Percentiles rank a stretch among this genome's conserved stretches.
Conservation (phyloP, 2,329 filamentous ascomycete genomes). For the Cryphonectria nitschkei region DNA sequence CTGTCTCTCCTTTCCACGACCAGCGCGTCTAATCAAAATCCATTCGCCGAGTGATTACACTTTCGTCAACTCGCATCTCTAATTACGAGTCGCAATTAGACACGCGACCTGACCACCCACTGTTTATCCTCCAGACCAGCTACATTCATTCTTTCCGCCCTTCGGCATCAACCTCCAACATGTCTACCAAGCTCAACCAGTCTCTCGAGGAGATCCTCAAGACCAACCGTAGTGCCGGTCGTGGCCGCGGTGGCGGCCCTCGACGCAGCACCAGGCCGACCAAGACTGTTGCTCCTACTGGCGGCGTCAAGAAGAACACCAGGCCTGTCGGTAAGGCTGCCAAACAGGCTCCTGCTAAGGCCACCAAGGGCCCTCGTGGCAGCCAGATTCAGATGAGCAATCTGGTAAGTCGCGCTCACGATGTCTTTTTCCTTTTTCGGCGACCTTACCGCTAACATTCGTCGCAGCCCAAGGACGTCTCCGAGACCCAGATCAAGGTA, state of each 20-base stretch:
- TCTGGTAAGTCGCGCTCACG: conserved; percentile 68
- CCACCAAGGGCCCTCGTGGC: conserved; percentile 65
- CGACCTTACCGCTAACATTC: conserved; percentile 49
- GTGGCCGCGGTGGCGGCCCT: conserved; percentile 55
- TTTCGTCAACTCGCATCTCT: not conserved
- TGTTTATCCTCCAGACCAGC: conserved; percentile 24
- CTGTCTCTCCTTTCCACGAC: not conserved
- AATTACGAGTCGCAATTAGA: conserved; percentile 11
- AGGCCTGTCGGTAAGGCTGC: conserved; percentile 62
- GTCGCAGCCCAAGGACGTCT: conserved; percentile 87
- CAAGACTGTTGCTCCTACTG: conserved; percentile 68
- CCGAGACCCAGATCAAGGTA: conserved; percentile 99
- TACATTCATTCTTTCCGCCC: conserved; percentile 21
- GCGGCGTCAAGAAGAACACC: conserved; percentile 81
- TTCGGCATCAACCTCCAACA: conserved; percentile 43
- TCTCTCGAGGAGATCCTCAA: conserved; percentile 97
- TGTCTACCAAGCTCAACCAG: conserved; percentile 96
- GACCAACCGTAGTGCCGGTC: conserved; percentile 66
- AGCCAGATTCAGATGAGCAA: conserved; percentile 99
- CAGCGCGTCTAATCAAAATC: not conserved
- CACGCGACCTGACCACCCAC: conserved; percentile 14
- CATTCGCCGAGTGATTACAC: conserved; percentile 7
- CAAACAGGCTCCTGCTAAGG: conserved; percentile 68
- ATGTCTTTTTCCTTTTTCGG: not conserved
- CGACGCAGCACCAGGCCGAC: conserved; percentile 45